Evolutionary conservation across 352 stramenopile species (phyloP).

Genomic region (Phytophthora brassicae): DNA sequence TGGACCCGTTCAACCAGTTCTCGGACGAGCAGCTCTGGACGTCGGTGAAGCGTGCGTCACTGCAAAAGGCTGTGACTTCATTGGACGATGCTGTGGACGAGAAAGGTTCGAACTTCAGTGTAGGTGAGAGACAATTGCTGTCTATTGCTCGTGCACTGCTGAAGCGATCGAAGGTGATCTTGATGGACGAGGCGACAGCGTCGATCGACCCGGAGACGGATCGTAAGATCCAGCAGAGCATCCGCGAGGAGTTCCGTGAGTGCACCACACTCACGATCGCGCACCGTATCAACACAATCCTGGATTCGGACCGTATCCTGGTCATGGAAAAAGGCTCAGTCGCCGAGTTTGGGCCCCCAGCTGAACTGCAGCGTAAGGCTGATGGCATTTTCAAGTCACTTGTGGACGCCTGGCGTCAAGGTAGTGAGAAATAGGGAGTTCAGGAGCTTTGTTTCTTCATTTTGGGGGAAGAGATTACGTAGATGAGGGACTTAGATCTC

Average conservation of each 20-base stretch:
- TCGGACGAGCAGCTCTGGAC: slow-evolving; percentile 81
- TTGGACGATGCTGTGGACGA: slow-evolving; percentile 64
- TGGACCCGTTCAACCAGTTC: slow-evolving; percentile 91
- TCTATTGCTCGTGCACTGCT: slow-evolving; percentile 94
- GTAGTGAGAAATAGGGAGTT: slow-evolving; percentile 27
- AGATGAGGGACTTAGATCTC: background rate
- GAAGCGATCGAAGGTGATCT: slow-evolving; percentile 86
- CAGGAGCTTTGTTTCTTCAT: slow-evolving; percentile 7
- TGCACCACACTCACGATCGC: slow-evolving; percentile 97
- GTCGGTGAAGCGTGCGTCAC: slow-evolving; percentile 77
- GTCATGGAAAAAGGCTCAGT: slow-evolving; percentile 95
- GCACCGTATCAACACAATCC: slow-evolving; percentile 97
- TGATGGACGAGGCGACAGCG: slow-evolving; percentile 97
- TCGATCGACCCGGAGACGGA: slow-evolving; percentile 88
- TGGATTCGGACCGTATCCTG: slow-evolving; percentile 96
- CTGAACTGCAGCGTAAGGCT: slow-evolving; percentile 72
- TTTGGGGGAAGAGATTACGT: background rate
- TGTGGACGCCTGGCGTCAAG: slow-evolving; percentile 66
- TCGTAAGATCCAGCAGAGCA: slow-evolving; percentile 85
- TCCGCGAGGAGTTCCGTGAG: slow-evolving; percentile 91
- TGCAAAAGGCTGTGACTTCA: slow-evolving; percentile 47
- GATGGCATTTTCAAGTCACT: slow-evolving; percentile 71
- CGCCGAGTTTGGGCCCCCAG: slow-evolving; percentile 87
- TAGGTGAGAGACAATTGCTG: slow-evolving; percentile 95
- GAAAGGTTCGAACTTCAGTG: slow-evolving; percentile 92